phyloP scores from a whole-genome alignment of 192 early-diverging fungal species.

The Coemansia sp. region DNA sequence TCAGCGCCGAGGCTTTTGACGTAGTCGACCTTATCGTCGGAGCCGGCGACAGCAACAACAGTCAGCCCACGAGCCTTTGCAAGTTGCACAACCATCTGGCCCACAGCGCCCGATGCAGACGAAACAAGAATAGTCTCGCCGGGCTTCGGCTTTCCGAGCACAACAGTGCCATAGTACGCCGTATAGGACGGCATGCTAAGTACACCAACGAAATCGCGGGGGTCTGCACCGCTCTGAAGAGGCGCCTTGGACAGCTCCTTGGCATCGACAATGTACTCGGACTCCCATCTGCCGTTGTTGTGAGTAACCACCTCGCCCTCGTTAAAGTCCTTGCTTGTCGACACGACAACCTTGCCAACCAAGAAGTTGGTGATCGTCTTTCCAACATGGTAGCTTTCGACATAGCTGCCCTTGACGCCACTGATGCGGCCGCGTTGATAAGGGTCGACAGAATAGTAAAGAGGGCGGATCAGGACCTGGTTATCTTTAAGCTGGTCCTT shows the following conservation, averaged over 20 bases:
- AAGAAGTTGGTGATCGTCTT: constrained; percentile 35
- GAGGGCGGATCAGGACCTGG: constrained; percentile 57
- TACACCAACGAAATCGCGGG: constrained; percentile 44
- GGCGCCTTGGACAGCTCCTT: constrained; percentile 50
- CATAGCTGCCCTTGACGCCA: constrained; percentile 57
- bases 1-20: constrained; percentile 72
- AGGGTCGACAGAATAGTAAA: constrained; percentile 73
- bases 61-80: constrained; percentile 68
- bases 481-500: constrained; percentile 21
- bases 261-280: constrained; percentile 57
- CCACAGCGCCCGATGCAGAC: constrained; percentile 76
- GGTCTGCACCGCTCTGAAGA: neutral
- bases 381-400: constrained; percentile 59
- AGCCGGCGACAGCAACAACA: constrained; percentile 81
- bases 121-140: constrained; percentile 82
- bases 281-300: constrained; percentile 64
- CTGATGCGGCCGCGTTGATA: constrained; percentile 76
- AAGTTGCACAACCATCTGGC: constrained; percentile 75
- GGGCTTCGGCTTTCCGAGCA: constrained; percentile 68
- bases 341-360: constrained; percentile 66
- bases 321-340: constrained; percentile 57
- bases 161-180: constrained; percentile 65
- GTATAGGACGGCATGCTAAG: constrained; percentile 83
- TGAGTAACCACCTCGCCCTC: constrained; percentile 80
- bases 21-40: constrained; percentile 77